Percentiles rank a stretch among this genome's conserved stretches.
These are phyloP conservation scores for Epichloe elymi DNA, from an alignment of 2,329 filamentous ascomycete species.

Conservation along the genomic window DNA sequence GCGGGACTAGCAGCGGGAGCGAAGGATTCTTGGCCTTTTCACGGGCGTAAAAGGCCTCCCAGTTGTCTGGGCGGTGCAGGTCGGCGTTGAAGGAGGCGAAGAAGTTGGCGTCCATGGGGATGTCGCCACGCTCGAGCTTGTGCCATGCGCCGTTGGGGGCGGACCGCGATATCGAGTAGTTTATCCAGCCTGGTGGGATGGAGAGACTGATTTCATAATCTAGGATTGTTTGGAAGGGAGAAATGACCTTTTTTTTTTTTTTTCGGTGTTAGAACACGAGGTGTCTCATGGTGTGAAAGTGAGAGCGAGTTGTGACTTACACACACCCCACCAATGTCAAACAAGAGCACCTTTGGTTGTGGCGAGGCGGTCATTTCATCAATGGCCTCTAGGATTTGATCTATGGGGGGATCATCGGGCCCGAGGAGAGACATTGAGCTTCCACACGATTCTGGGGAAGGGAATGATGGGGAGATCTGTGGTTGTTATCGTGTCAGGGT, in stretches of 20 bases:
- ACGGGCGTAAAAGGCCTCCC: conserved; percentile 50
- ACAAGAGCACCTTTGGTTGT: conserved; percentile 64
- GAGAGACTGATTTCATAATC: conserved; percentile 68
- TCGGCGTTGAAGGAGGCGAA: conserved; percentile 66
- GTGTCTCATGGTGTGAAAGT: too few relatives aligned
- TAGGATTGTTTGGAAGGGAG: conserved; percentile 84
- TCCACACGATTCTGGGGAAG: not conserved
- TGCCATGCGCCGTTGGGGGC: conserved; percentile 79
- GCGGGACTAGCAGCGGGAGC: conserved; percentile 34
- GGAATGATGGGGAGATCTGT: not conserved
- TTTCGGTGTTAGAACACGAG: not conserved
- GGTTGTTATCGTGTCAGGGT: not conserved
- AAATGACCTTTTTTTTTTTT: conserved; percentile 51
- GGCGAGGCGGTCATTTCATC: conserved; percentile 28
- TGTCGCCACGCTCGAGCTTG: conserved; percentile 70
- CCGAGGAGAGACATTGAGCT: not conserved
- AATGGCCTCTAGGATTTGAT: conserved; percentile 18
- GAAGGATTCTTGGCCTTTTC: conserved; percentile 29
- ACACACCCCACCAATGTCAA: conserved; percentile 94
- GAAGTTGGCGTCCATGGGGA: conserved; percentile 61
- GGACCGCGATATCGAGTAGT: conserved; percentile 71
- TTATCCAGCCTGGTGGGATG: conserved; percentile 83
- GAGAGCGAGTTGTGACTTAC: conserved; percentile 44
- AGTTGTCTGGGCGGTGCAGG: conserved; percentile 51
- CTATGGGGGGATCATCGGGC: conserved; percentile 5